Base-by-base conservation (phyloP, 106 monocot species). In the Acorus calamus region DNA sequence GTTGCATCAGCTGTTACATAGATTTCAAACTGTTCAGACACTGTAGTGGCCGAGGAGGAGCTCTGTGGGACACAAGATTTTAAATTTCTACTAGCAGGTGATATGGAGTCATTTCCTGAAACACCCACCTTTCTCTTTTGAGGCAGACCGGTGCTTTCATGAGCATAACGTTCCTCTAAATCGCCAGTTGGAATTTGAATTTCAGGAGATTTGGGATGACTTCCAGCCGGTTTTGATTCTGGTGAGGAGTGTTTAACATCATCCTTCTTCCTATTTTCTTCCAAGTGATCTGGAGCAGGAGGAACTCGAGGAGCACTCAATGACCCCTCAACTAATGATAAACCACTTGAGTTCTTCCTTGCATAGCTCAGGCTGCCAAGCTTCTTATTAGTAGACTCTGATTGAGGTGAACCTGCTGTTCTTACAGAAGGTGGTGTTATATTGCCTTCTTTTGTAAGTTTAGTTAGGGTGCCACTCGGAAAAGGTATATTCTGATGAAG, bases 311-410 rank as follows among this genome's bases (percentile, higher is more conserved):
- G 13, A 49, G 14, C 42, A 49, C 49, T 53, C 47, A 60, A 13
- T 14, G 42, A 14, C 45, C 60, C 69, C 62, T 59, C 73, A 11
- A 52, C 58, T 53, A 60, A 61, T 59, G 57, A 57, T 45, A 69
- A 78, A 53, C 71, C 79, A 61, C 55, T 66, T 45, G 42, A 13
- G 49, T 6, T 54, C 63, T 69, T 83, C 51, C 73, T 73, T 10
- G 70, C 64, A 64, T 78, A 78, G 59, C 47, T 77, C 65, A 57
- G 9, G 46, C 14, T 51, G 46, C 62, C 69, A 5, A 52, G 59
- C 42, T 73, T 76, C 66, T 57, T 51, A 53, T 66, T 65, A 7
- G 48, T n/a, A 55, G 55, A 47, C 54, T 53, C 45, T 0, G 67
- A 62, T 43, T 50, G 52, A 54, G 66, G 45, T 44, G 46, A 57